Evolutionary conservation across 2,329 filamentous ascomycete species (phyloP).

Genomic region (Thielaviopsis ethacetica): DNA sequence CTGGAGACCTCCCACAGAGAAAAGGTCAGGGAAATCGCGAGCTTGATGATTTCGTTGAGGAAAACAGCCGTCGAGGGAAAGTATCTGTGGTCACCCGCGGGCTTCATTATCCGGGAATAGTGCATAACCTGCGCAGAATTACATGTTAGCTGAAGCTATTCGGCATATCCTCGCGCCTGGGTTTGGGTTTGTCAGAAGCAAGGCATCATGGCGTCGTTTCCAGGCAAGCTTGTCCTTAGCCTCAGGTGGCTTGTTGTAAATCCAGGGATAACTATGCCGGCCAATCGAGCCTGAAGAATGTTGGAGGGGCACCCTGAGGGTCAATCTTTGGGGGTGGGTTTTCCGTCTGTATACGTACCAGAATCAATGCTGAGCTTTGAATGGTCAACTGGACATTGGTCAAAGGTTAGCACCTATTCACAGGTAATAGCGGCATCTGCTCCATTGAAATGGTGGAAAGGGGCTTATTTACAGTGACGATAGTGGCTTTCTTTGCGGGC

Average conservation of each 20-base stretch:
- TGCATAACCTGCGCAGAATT: conserved; percentile 55
- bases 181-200: neutral
- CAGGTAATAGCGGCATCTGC: too few species aligned
- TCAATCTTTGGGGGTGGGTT: neutral
- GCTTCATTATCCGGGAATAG: conserved; percentile 89
- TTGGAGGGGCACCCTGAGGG: neutral
- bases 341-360: conserved; percentile 28
- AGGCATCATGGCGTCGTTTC: neutral
- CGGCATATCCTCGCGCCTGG: neutral
- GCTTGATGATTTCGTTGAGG: conserved; percentile 81
- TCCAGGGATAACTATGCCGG: neutral
- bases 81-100: conserved; percentile 67
- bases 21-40: conserved; percentile 71
- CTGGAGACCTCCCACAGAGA: conserved; percentile 75
- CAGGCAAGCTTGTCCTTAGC: neutral
- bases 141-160: conserved; percentile 6
- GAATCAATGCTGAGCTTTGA: conserved; percentile 59
- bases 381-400: conserved; percentile 43
- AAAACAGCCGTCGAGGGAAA: conserved; percentile 89
- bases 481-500: conserved; percentile 8
- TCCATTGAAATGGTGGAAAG: neutral
- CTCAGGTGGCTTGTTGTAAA: neutral
- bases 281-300: neutral
- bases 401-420: neutral
- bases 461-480: conserved; percentile 6